These are phyloP conservation scores for Yarrowia sp. DNA, from an alignment of 805 yeast genomes.

Conservation along the genomic window DNA sequence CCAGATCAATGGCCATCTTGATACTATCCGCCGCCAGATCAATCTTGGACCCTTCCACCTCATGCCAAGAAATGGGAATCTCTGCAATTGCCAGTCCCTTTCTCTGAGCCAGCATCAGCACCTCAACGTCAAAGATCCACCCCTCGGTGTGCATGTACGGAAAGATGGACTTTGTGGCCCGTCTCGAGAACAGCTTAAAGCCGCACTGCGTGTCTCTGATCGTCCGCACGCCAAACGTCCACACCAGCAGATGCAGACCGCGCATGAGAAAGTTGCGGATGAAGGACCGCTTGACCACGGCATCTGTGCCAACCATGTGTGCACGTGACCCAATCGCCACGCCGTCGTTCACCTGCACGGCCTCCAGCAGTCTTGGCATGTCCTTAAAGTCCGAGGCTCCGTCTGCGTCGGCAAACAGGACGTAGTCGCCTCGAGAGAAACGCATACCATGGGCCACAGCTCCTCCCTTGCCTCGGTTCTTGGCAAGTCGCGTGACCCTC, in stretches of 20 bases:
- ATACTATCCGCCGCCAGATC: constrained; percentile 90
- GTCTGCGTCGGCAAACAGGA: constrained; percentile 95
- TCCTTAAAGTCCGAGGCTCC: constrained; percentile 90
- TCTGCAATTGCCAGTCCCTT: constrained; percentile 73
- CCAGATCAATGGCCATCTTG: constrained; percentile 91
- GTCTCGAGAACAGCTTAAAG: constrained; percentile 84
- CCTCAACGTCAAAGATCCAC: constrained; percentile 98
- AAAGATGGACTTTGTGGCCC: constrained; percentile 69
- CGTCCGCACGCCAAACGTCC: constrained; percentile 82
- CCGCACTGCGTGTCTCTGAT: constrained; percentile 98
- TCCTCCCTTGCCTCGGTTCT: constrained; percentile 94
- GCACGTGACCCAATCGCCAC: constrained; percentile 93
- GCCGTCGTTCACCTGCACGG: constrained; percentile 57
- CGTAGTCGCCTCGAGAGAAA: constrained; percentile 72
- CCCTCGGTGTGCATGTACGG: constrained; percentile 96
- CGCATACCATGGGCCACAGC: constrained; percentile 94
- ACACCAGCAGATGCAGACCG: constrained; percentile 85
- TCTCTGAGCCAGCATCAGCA: constrained; percentile 77
- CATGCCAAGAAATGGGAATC: constrained; percentile 94
- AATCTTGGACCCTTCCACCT: constrained; percentile 93
- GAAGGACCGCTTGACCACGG: constrained; percentile 91
- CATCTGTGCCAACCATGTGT: constrained; percentile 94
- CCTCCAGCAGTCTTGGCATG: constrained; percentile 58
- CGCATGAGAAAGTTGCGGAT: constrained; percentile 92
- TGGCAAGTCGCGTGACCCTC: constrained; percentile 70